Evolutionary conservation across 2,329 filamentous ascomycete genomes (phyloP).

Genomic region (Hymenoscyphus fraxineus): DNA sequence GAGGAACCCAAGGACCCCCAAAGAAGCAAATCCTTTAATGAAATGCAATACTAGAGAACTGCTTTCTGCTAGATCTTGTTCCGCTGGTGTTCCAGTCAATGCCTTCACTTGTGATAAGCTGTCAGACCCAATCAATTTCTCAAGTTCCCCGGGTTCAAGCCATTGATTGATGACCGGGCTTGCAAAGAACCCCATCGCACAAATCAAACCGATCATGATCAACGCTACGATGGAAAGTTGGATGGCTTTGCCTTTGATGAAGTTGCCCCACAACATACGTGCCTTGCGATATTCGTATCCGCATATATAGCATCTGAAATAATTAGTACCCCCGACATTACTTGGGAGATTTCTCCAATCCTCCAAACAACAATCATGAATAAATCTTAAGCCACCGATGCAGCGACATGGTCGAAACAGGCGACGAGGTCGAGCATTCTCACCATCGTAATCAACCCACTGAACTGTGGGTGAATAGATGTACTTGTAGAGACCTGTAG

Average conservation of each 20-base stretch:
- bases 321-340: conserved; percentile 53
- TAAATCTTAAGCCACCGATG: conserved; percentile 88
- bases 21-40: conserved; percentile 81
- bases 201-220: conserved; percentile 70
- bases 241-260: conserved; percentile 61
- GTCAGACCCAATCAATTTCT: background rate
- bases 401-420: conserved; percentile 89
- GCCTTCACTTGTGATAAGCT: background rate
- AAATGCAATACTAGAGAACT: conserved; percentile 61
- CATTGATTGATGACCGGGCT: conserved; percentile 90
- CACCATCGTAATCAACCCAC: conserved; percentile 71
- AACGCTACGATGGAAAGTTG: conserved; percentile 67
- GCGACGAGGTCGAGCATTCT: conserved; percentile 58
- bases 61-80: conserved; percentile 54
- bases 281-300: conserved; percentile 76
- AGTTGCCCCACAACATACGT: conserved; percentile 70
- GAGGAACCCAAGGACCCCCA: conserved; percentile 80
- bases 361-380: conserved; percentile 86
- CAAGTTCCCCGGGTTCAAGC: conserved; percentile 63
- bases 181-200: conserved; percentile 83
- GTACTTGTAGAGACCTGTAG: conserved; percentile 51
- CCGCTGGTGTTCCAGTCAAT: background rate
- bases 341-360: conserved; percentile 70
- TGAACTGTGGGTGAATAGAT: conserved; percentile 54
- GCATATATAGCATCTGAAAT: conserved; percentile 86